Evolutionary conservation across 306 rosid species (phyloP), one percentile per base, ranked within the genome.

Genomic region (Pterocarpus macrocarpus): DNA sequence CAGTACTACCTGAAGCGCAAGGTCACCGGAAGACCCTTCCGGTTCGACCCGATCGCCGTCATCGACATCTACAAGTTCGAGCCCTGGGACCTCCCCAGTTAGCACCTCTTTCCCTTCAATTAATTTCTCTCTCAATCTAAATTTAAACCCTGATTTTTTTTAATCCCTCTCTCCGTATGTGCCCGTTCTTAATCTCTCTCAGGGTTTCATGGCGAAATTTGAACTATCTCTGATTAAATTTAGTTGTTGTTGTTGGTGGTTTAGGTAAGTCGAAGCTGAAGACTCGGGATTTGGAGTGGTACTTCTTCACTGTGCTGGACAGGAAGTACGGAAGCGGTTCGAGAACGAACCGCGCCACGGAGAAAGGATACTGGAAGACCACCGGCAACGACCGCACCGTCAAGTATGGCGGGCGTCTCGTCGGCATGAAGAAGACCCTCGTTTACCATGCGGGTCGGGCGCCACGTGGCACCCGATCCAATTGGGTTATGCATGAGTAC

Each of bases 401-500:
- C 44, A 59, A 15, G 7, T 80, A 89, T 0, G 75, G 64, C 0
- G 64, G 84, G 28, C 84, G 87, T 64, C 34, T 14, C 1, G 92
- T 89, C 1, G 99, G 97, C 50, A 91, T 93, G 99, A 95, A 95
- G 90, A 95, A 95, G 73, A 95, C 99, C 2, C 96, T 93, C 2
- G 99, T 95, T 52, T 95, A 83, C 81, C 99, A 95, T 36, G 56
- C 35, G 3, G 99, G 99, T 4, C 85, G 99, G 2, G 98, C 99
- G 1, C 99, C 99, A 0, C 81, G 68, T 2, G 99, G 99, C 2
- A 76, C 17, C 1, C 88, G 99, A 2, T 87, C 90, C 77, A 95
- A 95, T 69, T 95, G 99, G 99, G 99, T 95, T 4, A 95, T 95
- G 99, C 99, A 95, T 44, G 99, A 95, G 86, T 95, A 93, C 62